These are phyloP conservation scores for Escovopsis sp. DNA, from an alignment of 2,329 filamentous ascomycete genomes.

Conservation along the genomic window DNA sequence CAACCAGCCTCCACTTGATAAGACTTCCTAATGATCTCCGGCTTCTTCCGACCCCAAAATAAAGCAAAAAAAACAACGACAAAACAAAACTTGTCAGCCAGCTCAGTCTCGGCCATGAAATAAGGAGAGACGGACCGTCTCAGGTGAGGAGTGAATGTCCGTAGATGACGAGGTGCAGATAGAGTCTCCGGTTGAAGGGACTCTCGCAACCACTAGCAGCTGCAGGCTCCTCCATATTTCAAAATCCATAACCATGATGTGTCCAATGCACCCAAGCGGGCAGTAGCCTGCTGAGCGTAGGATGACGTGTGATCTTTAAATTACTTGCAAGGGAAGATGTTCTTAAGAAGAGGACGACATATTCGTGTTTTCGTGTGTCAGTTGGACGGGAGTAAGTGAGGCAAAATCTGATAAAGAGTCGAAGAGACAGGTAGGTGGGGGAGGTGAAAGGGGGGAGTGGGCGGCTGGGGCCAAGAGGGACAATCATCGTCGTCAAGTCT, in stretches of 20 bases:
- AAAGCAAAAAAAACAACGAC: no score
- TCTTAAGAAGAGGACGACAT: conserved; percentile 31
- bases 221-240: conserved; percentile 30
- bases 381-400: conserved; percentile 19
- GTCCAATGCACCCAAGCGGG: conserved; percentile 41
- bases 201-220: conserved; percentile 13
- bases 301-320: conserved; percentile 43
- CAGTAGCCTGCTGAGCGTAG: conserved; percentile 37
- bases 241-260: conserved; percentile 48
- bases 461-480: no score
- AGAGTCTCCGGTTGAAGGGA: conserved; percentile 6
- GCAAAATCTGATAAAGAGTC: conserved; percentile 15
- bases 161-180: conserved; percentile 13
- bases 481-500: no score
- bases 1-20: conserved; percentile 1
- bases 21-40: conserved; percentile 1
- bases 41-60: conserved; percentile 1
- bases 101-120: conserved; percentile 1
- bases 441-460: background rate
- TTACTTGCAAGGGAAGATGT: conserved; percentile 37
- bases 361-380: conserved; percentile 26
- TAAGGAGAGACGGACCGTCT: conserved; percentile 1
- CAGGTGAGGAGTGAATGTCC: conserved; percentile 7
- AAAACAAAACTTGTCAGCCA: conserved; percentile 2
- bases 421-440: conserved; percentile 8